A percentile compares a stretch with the other conserved stretches of the same genome.
phyloP scores from a whole-genome alignment of 225 moss, liverwort and hornwort species.

The Marchantia polymorpha region DNA sequence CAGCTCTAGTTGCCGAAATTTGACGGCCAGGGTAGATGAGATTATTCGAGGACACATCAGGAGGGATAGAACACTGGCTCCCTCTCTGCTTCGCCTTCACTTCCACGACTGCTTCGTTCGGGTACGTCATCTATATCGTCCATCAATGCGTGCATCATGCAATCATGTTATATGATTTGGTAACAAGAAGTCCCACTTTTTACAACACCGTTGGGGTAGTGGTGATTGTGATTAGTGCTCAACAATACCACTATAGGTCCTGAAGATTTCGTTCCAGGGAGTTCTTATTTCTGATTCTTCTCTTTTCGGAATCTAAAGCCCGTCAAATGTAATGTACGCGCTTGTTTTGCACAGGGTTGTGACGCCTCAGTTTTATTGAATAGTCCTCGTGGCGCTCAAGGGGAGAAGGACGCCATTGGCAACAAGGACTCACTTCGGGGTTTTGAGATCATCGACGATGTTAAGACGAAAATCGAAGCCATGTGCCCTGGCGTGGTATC shows the following conservation, averaged over 20 bases:
- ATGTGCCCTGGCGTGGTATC: constrained; percentile 36
- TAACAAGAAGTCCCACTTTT: no score
- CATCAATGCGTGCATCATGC: no score
- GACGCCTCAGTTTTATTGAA: constrained; percentile 38
- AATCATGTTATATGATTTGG: no score
- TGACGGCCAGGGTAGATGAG: background rate
- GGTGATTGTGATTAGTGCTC: no score
- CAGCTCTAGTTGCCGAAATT: constrained; percentile 2
- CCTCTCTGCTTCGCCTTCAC: constrained; percentile 23
- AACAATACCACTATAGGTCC: no score
- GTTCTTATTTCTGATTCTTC: no score
- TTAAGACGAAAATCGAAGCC: constrained; percentile 30
- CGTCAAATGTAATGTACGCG: no score
- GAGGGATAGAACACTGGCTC: constrained; percentile 6
- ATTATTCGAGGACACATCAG: background rate
- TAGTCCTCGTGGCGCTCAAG: background rate
- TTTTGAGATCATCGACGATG: constrained; percentile 34
- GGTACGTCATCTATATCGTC: background rate
- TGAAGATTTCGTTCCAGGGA: no score
- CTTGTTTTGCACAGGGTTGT: constrained; percentile 33
- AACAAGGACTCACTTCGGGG: constrained; percentile 36
- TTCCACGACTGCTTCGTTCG: constrained; percentile 33
- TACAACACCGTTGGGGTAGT: no score
- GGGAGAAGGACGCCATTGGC: constrained; percentile 27
- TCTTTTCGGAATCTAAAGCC: no score